Percentiles rank a stretch among this genome's conserved stretches.
These are phyloP conservation scores for Cadophora sp. DNA, from an alignment of 2,329 filamentous ascomycete species.

Conservation along the genomic window DNA sequence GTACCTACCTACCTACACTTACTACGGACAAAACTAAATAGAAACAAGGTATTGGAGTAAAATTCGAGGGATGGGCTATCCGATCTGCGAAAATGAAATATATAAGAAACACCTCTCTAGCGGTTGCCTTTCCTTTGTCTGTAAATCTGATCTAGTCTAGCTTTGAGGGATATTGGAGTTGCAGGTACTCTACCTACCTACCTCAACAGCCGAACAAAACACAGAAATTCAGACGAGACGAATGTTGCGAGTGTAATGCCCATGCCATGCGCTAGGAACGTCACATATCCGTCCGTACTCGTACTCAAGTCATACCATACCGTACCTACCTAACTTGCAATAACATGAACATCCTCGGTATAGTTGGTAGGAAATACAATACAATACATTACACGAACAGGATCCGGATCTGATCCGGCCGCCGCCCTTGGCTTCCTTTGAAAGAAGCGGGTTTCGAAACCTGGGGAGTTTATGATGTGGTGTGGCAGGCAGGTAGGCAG, in stretches of 20 bases:
- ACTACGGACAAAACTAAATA: background rate
- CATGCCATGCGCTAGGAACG: background rate
- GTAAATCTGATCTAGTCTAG: conserved; percentile 1
- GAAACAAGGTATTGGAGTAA: background rate
- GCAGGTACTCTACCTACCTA: conserved; percentile 4
- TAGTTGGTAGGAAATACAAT: background rate
- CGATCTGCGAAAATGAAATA: no score
- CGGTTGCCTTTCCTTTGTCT: no score
- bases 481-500: background rate
- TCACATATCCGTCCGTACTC: background rate
- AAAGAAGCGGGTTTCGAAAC: background rate
- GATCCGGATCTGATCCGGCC: background rate
- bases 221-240: conserved; percentile 7
- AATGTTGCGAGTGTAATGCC: background rate
- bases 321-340: background rate
- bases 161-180: conserved; percentile 14
- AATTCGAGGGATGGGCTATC: no score
- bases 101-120: no score
- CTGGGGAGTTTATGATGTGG: background rate
- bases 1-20: no score
- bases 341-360: background rate
- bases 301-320: background rate
- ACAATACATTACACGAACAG: background rate
- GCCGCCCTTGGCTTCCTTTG: background rate
- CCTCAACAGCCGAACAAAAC: background rate